Percentiles rank a stretch among this genome's conserved stretches.
Conservation (phyloP, 768 basidiomycete species). For the Termitomyces sp. region DNA sequence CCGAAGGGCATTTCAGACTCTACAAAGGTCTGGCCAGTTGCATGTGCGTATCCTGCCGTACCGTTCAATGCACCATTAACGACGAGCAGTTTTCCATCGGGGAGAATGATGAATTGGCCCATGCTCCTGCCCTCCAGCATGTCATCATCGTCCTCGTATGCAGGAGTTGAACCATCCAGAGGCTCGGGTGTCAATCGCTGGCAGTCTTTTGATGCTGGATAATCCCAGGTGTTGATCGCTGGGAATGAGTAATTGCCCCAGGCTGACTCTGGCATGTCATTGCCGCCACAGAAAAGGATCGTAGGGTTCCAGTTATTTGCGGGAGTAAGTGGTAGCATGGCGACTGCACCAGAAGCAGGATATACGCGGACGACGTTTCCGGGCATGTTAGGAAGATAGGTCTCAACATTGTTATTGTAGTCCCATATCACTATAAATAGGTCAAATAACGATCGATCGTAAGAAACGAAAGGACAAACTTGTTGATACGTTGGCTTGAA, state of each 20-base stretch:
- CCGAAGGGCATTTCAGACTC: slow-evolving; percentile 59
- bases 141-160: slow-evolving; percentile 68
- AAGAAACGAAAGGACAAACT: slow-evolving; percentile 35
- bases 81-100: slow-evolving; percentile 73
- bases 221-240: slow-evolving; percentile 65
- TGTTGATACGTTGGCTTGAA: slow-evolving; percentile 79
- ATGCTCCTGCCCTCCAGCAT: slow-evolving; percentile 78
- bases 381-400: slow-evolving; percentile 68
- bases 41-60: slow-evolving; percentile 79
- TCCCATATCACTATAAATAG: slow-evolving; percentile 44
- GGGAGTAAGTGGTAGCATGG: slow-evolving; percentile 89
- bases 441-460: slow-evolving; percentile 7
- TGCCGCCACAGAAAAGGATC: slow-evolving; percentile 88
- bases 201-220: slow-evolving; percentile 68
- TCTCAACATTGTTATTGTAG: slow-evolving; percentile 50
- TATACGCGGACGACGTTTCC: slow-evolving; percentile 74
- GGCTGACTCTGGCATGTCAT: slow-evolving; percentile 61
- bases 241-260: slow-evolving; percentile 81
- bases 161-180: slow-evolving; percentile 51
- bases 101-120: slow-evolving; percentile 87
- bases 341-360: slow-evolving; percentile 82
- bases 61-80: slow-evolving; percentile 83
- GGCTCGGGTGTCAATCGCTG: slow-evolving; percentile 88
- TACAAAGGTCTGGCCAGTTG: slow-evolving; percentile 41
- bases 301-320: slow-evolving; percentile 85